These are phyloP conservation scores for Penicillium sp. DNA, from an alignment of 2,329 filamentous ascomycete genomes.

Conservation along the genomic window DNA sequence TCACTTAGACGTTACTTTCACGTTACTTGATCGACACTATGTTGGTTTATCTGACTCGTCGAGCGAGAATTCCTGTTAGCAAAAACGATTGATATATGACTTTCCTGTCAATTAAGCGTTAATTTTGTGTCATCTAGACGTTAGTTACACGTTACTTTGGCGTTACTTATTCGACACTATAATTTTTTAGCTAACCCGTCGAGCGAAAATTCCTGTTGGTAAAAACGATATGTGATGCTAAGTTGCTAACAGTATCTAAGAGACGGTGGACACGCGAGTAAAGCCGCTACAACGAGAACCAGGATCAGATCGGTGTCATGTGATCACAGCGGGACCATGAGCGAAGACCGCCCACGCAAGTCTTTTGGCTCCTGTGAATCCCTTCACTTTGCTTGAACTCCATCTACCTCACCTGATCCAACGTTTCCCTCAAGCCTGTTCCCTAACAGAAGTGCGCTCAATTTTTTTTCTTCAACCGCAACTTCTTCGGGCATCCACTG, in stretches of 20 bases:
- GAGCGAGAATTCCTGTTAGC: too few species aligned
- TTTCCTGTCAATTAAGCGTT: too few species aligned
- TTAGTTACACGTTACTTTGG: too few species aligned
- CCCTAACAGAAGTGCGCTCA: not conserved
- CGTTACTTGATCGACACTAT: too few species aligned
- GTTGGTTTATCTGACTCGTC: not conserved
- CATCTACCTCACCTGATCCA: not conserved
- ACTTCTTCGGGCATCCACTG: not conserved
- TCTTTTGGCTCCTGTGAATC: conserved; percentile 9
- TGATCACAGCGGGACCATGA: conserved; percentile 4
- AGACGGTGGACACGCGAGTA: too few species aligned
- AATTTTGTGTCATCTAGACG: too few species aligned
- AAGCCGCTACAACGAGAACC: not conserved
- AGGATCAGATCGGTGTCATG: conserved; percentile 3
- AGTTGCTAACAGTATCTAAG: too few species aligned
- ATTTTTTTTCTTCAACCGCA: not conserved
- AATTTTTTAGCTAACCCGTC: not conserved
- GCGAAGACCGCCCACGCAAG: conserved; percentile 8
- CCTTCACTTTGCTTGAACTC: conserved; percentile 5
- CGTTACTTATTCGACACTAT: too few species aligned
- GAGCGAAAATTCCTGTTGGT: too few species aligned
- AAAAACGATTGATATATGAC: too few species aligned
- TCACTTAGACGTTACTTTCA: too few species aligned
- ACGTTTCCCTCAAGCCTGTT: not conserved
- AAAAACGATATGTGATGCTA: too few species aligned